These are phyloP conservation scores for Thielaviopsis punctulata DNA, from an alignment of 2,329 filamentous ascomycete genomes.

Conservation along the genomic window DNA sequence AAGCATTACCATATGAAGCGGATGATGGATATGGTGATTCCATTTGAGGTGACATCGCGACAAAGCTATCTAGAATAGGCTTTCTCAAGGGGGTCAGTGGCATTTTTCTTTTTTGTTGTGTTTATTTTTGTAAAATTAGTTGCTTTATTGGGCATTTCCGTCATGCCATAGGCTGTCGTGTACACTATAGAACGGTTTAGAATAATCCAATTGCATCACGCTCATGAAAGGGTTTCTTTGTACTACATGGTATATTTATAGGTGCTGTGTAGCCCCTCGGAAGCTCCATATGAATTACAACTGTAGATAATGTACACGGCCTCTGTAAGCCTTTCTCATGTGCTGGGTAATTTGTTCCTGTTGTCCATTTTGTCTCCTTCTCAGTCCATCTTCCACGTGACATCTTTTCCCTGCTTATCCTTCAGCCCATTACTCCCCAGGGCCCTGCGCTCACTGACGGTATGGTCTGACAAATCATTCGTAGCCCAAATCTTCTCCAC, in stretches of 20 bases:
- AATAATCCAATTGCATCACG: not conserved
- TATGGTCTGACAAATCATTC: slow-evolving; percentile 28
- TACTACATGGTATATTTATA: too few relatives aligned
- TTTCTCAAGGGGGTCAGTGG: not conserved
- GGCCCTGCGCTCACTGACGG: slow-evolving; percentile 4
- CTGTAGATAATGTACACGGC: not conserved
- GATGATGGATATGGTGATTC: slow-evolving; percentile 20
- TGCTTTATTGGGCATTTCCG: not conserved
- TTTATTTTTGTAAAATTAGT: not conserved
- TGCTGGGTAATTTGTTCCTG: not conserved
- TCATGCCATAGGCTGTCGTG: not conserved
- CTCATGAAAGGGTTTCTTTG: too few relatives aligned
- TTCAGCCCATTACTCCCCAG: slow-evolving; percentile 9
- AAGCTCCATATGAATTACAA: not conserved
- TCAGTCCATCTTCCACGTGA: slow-evolving; percentile 11
- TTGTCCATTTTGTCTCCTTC: not conserved
- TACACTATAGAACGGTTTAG: not conserved
- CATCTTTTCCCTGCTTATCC: slow-evolving; percentile 10
- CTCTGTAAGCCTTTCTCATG: not conserved
- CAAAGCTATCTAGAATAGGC: slow-evolving; percentile 5
- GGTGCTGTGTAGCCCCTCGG: not conserved
- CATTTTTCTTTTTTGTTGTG: not conserved
- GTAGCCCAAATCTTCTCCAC: slow-evolving; percentile 85
- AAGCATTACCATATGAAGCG: slow-evolving; percentile 30
- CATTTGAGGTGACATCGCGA: slow-evolving; percentile 21